A percentile compares a stretch with the other conserved stretches of the same genome.
phyloP scores from a whole-genome alignment of 179 eudicot species.

The Monotropa hypopitys region DNA sequence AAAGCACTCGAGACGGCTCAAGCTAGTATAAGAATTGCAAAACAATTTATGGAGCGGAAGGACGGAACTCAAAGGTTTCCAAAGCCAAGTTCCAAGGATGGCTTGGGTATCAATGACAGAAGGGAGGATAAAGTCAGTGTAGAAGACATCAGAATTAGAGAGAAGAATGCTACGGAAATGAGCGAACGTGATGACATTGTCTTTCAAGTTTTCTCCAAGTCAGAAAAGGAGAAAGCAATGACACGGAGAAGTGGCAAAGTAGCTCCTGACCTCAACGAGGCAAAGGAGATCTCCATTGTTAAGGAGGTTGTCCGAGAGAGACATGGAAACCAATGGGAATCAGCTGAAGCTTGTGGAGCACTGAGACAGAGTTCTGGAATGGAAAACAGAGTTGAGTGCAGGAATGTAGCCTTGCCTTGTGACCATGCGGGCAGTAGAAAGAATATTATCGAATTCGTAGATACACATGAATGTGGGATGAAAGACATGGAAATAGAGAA shows the following conservation, averaged over 20 bases:
- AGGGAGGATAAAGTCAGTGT: conserved; percentile 19
- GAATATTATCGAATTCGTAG: conserved; percentile 12
- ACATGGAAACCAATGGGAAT: conserved; percentile 17
- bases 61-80: conserved; percentile 30
- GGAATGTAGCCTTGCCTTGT: conserved; percentile 30
- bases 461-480: conserved; percentile 3
- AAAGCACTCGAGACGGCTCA: conserved; percentile 80
- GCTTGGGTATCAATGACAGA: conserved; percentile 29
- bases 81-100: conserved; percentile 33
- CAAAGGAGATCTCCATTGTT: conserved; percentile 9
- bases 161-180: conserved; percentile 17
- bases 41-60: conserved; percentile 52
- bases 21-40: conserved; percentile 63
- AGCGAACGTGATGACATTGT: conserved; percentile 18
- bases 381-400: conserved; percentile 31
- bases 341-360: conserved; percentile 39
- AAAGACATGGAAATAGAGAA: conserved; percentile 22
- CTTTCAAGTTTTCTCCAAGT: conserved; percentile 14
- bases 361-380: conserved; percentile 33
- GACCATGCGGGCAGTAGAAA: conserved; percentile 29
- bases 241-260: conserved; percentile 15
- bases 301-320: conserved; percentile 16
- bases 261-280: conserved; percentile 15
- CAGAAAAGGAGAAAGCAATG: conserved; percentile 25
- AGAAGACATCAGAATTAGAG: conserved; percentile 19